These are phyloP conservation scores for Adansonia digitata DNA, from an alignment of 345 rosid species.

Conservation along the genomic window DNA sequence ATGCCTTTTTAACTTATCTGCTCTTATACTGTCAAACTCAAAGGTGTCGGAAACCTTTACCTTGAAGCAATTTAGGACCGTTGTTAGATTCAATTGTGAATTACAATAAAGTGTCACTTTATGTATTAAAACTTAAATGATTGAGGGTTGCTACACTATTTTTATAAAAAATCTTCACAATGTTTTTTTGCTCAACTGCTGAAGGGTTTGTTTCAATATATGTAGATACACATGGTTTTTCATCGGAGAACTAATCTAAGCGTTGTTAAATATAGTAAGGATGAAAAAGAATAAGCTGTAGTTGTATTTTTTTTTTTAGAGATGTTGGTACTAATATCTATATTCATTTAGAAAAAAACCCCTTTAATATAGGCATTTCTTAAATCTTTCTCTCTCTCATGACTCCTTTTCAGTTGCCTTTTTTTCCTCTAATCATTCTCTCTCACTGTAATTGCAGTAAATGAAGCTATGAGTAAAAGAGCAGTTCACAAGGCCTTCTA, in stretches of 20 bases:
- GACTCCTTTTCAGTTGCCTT: background rate
- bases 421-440: background rate
- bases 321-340: background rate
- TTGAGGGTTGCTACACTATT: background rate
- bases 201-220: background rate
- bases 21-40: background rate
- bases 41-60: background rate
- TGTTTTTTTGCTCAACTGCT: too few relatives aligned
- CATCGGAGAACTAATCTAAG: background rate
- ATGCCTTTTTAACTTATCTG: background rate
- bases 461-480: slow-evolving; percentile 54
- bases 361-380: background rate
- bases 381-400: background rate
- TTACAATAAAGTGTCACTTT: background rate
- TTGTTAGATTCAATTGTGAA: background rate
- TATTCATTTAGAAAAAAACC: background rate
- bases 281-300: background rate
- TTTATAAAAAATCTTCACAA: background rate
- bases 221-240: background rate
- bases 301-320: background rate
- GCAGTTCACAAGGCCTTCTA: slow-evolving; percentile 60
- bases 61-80: background rate
- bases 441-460: slow-evolving; percentile 40
- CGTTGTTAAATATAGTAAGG: background rate
- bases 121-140: background rate